Evolutionary conservation across 805 yeast genomes (phyloP), one percentile per base, ranked within the genome.

Genomic region (Metschnikowia arizonensis): DNA sequence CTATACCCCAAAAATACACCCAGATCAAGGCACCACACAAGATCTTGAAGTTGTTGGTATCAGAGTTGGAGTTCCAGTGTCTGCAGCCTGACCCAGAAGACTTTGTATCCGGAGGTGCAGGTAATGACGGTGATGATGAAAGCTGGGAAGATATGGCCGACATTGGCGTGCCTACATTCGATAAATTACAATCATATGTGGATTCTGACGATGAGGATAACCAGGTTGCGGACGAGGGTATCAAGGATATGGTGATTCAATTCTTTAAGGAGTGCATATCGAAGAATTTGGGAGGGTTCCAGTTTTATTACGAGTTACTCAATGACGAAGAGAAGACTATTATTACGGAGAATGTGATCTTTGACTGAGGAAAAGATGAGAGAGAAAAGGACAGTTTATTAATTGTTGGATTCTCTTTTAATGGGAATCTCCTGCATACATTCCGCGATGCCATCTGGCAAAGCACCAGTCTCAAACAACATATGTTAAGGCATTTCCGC

Each of bases 121-220:
- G 44, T 1, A 50, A 35, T 2, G 70, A 52, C 2, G 73, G 57
- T 1, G 74, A 65, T 7, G 73, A 56, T 12, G 74, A 61, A n/a
- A 77, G 69, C 32, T 85, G 93, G 90, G 93, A 86, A 55, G 93
- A 85, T 54, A 67, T 83, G 49, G 88, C 83, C 12, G 86, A 81
- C 40, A 66, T 79, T 34, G 85, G 82, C 1, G 78, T 73, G 1
- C 78, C 85, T 3, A 77, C 79, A 39, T 83, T 73, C 57, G 85
- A 81, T 19, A 82, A 81, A 48, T 60, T 85, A 43, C 75, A 79
- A 54, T 72, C 78, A 4, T 85, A 78, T 52, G 77, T 80, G 5
- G 77, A 70, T 30, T 70, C 71, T 2, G 69, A 61, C 11, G 70
- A 58, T 6, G 64, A 58, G n/a, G 62, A 59, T 12, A 66, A 61